These are phyloP conservation scores for Irpex sp. DNA, from an alignment of 1,284 basidiomycete genomes.

Conservation along the genomic window DNA sequence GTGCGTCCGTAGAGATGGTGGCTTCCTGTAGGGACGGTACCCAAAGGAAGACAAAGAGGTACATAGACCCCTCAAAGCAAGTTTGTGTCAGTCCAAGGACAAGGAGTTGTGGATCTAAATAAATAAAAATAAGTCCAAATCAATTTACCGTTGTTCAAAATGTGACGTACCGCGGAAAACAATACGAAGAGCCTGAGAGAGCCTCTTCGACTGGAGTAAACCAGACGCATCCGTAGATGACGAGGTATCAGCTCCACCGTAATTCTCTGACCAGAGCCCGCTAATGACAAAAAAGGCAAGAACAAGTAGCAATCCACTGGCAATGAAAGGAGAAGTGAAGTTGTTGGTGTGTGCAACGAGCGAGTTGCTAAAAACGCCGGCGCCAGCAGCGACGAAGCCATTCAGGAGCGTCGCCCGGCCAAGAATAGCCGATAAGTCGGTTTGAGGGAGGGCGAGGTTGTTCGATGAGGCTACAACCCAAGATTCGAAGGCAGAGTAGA, in stretches of 20 bases:
- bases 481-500: slow-evolving; percentile 72
- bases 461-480: slow-evolving; percentile 67
- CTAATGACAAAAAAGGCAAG: slow-evolving; percentile 56
- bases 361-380: slow-evolving; percentile 62
- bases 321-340: slow-evolving; percentile 62
- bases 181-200: slow-evolving; percentile 55
- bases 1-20: slow-evolving; percentile 33
- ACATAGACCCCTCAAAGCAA: slow-evolving; percentile 79
- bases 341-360: slow-evolving; percentile 45
- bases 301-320: slow-evolving; percentile 52
- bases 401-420: slow-evolving; percentile 70
- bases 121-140: neutral
- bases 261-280: slow-evolving; percentile 64
- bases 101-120: slow-evolving; percentile 54
- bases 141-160: too few species aligned
- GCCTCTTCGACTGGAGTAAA: slow-evolving; percentile 47
- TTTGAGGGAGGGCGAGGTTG: slow-evolving; percentile 43
- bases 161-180: slow-evolving; percentile 47
- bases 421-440: slow-evolving; percentile 65
- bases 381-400: slow-evolving; percentile 63
- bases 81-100: slow-evolving; percentile 74
- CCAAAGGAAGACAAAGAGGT: slow-evolving; percentile 80
- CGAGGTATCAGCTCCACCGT: slow-evolving; percentile 43
- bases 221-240: slow-evolving; percentile 21
- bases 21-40: slow-evolving; percentile 68